These are phyloP conservation scores for Atkinsonella texensis DNA, from an alignment of 2,329 filamentous ascomycete genomes.

Conservation along the genomic window DNA sequence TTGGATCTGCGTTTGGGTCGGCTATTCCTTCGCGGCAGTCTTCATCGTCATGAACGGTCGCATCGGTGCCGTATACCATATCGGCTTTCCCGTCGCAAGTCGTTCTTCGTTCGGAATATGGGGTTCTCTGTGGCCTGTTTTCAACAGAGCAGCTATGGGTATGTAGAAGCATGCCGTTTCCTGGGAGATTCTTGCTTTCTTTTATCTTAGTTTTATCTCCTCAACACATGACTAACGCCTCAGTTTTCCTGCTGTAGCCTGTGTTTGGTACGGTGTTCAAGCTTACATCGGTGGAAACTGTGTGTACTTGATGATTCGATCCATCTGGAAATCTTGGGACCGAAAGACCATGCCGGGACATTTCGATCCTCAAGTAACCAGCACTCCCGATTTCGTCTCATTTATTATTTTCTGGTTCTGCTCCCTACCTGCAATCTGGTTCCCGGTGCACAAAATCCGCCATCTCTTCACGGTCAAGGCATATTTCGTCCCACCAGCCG, in stretches of 20 bases:
- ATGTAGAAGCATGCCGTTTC: conserved; percentile 11
- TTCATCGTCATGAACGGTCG: conserved; percentile 72
- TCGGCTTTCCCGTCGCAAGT: conserved; percentile 73
- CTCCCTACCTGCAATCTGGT: conserved; percentile 76
- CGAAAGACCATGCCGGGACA: conserved; percentile 50
- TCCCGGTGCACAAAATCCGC: conserved; percentile 77
- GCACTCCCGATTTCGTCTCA: conserved; percentile 61
- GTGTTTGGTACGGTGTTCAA: conserved; percentile 81
- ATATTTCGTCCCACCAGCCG: conserved; percentile 71
- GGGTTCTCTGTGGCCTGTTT: conserved; percentile 79
- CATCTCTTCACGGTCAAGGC: conserved; percentile 89
- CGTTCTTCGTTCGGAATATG: conserved; percentile 78
- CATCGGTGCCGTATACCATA: conserved; percentile 78
- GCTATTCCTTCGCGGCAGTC: conserved; percentile 63
- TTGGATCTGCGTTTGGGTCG: conserved; percentile 79
- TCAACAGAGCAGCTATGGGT: conserved; percentile 76
- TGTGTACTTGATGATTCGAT: conserved; percentile 76
- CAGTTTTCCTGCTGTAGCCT: conserved; percentile 34
- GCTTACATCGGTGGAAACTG: conserved; percentile 76
- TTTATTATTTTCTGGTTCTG: conserved; percentile 82
- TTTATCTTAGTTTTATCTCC: background rate
- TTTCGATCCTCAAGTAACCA: conserved; percentile 53
- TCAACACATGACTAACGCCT: background rate
- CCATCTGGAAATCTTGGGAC: conserved; percentile 66
- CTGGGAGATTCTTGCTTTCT: background rate